A percentile compares a stretch with the other conserved stretches of the same genome.
Evolutionary conservation across 345 rosid genomes (phyloP).

Genomic region (Melaleuca quinquenervia): DNA sequence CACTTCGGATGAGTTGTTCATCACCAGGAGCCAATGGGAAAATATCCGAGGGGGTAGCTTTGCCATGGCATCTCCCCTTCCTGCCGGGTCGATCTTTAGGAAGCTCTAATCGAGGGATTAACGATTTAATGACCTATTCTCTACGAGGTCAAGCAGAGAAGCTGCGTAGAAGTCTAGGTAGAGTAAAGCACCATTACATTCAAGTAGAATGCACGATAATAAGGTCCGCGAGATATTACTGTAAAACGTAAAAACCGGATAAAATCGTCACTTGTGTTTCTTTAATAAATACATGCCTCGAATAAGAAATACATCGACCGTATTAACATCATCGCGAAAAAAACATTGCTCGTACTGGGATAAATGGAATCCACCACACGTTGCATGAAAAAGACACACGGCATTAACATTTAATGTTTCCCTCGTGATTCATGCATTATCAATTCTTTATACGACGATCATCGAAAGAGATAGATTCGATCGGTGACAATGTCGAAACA

Average conservation of each 20-base stretch:
- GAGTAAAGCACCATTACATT: background rate
- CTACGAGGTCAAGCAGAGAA: background rate
- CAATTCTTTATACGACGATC: fast-evolving
- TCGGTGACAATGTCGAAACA: no score
- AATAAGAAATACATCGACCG: background rate
- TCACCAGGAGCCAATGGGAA: no score
- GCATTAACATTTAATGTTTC: fast-evolving
- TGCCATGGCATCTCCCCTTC: no score
- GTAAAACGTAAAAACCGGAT: background rate
- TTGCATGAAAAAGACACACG: background rate
- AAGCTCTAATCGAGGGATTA: background rate
- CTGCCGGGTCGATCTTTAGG: no score
- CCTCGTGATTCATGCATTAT: background rate
- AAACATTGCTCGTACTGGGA: no score
- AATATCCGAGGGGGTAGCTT: no score
- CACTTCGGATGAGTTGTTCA: no score
- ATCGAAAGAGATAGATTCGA: fast-evolving
- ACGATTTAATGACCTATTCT: background rate
- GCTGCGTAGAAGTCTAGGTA: background rate
- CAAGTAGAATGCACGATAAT: background rate
- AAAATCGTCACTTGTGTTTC: background rate
- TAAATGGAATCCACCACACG: background rate
- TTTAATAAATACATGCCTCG: background rate
- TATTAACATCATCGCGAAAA: fast-evolving
- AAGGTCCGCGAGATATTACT: background rate